Evolutionary conservation across 1,139 yeast genomes (phyloP).

Genomic region (Kazachstania sp.): DNA sequence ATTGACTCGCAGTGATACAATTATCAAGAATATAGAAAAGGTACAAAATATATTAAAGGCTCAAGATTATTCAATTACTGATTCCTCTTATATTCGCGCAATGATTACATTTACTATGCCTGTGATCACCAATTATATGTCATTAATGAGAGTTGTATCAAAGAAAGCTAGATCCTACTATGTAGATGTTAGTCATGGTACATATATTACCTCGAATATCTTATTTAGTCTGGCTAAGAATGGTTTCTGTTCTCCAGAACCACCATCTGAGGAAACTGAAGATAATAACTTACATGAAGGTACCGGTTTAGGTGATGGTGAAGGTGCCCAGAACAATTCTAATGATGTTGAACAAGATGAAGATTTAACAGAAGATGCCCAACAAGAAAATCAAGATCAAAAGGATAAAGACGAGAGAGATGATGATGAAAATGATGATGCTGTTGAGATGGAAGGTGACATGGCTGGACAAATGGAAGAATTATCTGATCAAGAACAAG

Average conservation of each 20-base stretch:
- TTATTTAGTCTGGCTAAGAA: constrained; percentile 59
- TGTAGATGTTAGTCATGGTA: constrained; percentile 48
- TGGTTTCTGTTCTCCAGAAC: constrained; percentile 92
- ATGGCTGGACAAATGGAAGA: constrained; percentile 93
- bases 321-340: constrained; percentile 72
- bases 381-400: constrained; percentile 70
- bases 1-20: constrained; percentile 30
- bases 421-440: constrained; percentile 56
- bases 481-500: constrained; percentile 59
- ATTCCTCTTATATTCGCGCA: constrained; percentile 34
- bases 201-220: constrained; percentile 49
- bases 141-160: constrained; percentile 38
- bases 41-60: constrained; percentile 28
- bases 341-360: constrained; percentile 91
- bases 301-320: constrained; percentile 97
- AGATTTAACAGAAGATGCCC: constrained; percentile 82
- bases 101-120: constrained; percentile 51
- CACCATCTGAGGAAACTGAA: constrained; percentile 59
- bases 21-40: constrained; percentile 30
- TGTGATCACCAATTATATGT: constrained; percentile 44
- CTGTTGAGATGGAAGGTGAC: constrained; percentile 91
- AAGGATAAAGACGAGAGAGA: constrained; percentile 51
- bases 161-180: constrained; percentile 41
- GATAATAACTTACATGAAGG: constrained; percentile 66
- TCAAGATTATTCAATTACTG: constrained; percentile 33